Evolutionary conservation across 495 filamentous ascomycete species (phyloP), one percentile per base, ranked within the genome.

Genomic region (Geoglossum glabrum): DNA sequence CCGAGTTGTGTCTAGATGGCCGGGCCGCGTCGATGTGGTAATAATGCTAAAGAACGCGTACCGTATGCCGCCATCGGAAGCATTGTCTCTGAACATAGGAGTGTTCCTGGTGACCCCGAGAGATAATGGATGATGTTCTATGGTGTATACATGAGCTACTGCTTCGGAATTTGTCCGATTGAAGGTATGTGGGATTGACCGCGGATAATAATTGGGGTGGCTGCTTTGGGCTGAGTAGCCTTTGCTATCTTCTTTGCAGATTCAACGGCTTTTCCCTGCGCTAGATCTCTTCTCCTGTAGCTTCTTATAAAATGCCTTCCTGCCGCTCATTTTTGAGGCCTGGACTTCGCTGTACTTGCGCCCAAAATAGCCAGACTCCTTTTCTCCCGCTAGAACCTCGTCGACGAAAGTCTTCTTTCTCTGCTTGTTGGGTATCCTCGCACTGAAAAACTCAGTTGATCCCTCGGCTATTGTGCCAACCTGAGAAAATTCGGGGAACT

Each of bases 371-470:
- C 74, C 71, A 23, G 68, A 77, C 61, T 72, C 65, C 13, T 72
- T 71, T 64, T 90, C 84, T 34, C 73, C 68, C 11, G 82, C 79
- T 61, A 96, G 67, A 5, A 90, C 77, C 64, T 96, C 88, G 58
- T 93, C 87, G n/a, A 90, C 83, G 59, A 98, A 85, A 3, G 86
- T 95, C 61, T 77, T 79, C 73, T 93, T 95, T 59, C 86, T 76
- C 64, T 97, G 84, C 69, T 85, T 93, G 67, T 89, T 92, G 30
- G 78, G 76, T 36, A 97, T 75, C 23, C 92, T 79, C 17, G 76
- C 75, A 61, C 75, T 87, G 71, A 79, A 85, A 71, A 83, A 94
- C 62, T 98, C 92, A 0, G 87, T 88, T 21, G 89, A 86, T 0
- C 90, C 90, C 62, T 94, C 80, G 36, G 95, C 78, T 55, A 97